phyloP scores from a whole-genome alignment of 208 protist genomes.

The Porcisia deanei region DNA sequence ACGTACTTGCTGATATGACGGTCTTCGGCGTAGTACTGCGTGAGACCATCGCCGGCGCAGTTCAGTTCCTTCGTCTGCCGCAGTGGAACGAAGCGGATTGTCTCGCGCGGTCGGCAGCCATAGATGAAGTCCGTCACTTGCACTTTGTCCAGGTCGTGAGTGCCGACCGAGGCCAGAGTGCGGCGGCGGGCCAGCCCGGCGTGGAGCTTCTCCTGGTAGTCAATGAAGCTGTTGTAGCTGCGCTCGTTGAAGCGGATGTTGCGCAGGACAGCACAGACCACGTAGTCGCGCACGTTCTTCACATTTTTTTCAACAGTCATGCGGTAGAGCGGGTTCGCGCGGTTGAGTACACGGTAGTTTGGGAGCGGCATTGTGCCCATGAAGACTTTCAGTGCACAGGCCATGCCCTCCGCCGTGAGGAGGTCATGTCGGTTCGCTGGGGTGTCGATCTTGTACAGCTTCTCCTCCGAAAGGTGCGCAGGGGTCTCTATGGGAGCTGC shows the following conservation, averaged over 20 bases:
- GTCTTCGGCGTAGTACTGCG: constrained; percentile 88
- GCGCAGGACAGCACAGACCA: constrained; percentile 97
- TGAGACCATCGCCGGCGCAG: constrained; percentile 84
- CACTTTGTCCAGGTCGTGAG: constrained; percentile 99
- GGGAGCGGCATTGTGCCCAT: constrained; percentile 67
- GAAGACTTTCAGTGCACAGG: constrained; percentile 91
- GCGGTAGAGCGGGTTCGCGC: constrained; percentile 62
- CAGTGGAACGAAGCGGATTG: constrained; percentile 96
- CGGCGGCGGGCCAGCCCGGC: constrained; percentile 96
- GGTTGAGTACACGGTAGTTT: constrained; percentile 64
- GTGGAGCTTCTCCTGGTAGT: constrained; percentile 99
- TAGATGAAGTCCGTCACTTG: constrained; percentile 87
- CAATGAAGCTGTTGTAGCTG: constrained; percentile 98
- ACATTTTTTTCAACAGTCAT: constrained; percentile 89
- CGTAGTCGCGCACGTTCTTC: constrained; percentile 92
- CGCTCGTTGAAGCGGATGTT: constrained; percentile 95
- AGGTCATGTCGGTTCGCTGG: constrained; percentile 99
- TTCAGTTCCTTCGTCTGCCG: constrained; percentile 79
- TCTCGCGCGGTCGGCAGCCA: constrained; percentile 58
- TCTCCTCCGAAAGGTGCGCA: constrained; percentile 84
- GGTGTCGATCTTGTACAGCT: constrained; percentile 98
- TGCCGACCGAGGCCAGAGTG: constrained; percentile 99
- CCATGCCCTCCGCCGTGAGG: constrained; percentile 95
- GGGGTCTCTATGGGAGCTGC: constrained; percentile 20
- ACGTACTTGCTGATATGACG: constrained; percentile 91